These are phyloP conservation scores for Homolaphlyctis polyrhiza DNA, from an alignment of 371 early-diverging fungal species.

Conservation along the genomic window DNA sequence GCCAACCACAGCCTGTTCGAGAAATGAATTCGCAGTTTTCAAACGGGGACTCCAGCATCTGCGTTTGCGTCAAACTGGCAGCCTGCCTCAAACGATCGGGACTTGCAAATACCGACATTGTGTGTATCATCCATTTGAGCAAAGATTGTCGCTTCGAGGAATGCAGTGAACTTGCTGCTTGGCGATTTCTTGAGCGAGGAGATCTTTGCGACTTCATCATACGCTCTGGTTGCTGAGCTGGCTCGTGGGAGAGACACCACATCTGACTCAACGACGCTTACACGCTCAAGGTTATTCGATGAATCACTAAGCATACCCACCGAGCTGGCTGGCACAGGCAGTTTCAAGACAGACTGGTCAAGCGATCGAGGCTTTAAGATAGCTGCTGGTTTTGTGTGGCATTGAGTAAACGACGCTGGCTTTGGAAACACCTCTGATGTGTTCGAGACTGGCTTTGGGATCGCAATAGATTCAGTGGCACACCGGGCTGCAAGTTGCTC, in stretches of 20 bases:
- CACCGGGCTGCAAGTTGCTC: too few species aligned
- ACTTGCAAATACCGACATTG: not conserved
- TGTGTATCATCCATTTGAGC: not conserved
- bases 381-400: too few species aligned
- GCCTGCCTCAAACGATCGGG: not conserved
- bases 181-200: not conserved
- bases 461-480: too few species aligned
- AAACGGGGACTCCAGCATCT: not conserved
- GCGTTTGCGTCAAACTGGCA: not conserved
- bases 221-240: not conserved
- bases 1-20: not conserved
- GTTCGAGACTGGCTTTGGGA: too few species aligned
- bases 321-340: too few species aligned
- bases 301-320: too few species aligned
- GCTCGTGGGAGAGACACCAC: not conserved
- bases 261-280: too few species aligned
- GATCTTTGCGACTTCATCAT: slow-evolving; percentile 4
- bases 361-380: too few species aligned
- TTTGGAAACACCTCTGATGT: too few species aligned
- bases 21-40: not conserved
- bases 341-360: too few species aligned
- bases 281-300: too few species aligned
- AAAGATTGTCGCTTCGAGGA: not conserved
- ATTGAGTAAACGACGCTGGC: too few species aligned
- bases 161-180: not conserved